phyloP scores from a whole-genome alignment of 176 grass and related monocot species.

The Aegilops speltoides region DNA sequence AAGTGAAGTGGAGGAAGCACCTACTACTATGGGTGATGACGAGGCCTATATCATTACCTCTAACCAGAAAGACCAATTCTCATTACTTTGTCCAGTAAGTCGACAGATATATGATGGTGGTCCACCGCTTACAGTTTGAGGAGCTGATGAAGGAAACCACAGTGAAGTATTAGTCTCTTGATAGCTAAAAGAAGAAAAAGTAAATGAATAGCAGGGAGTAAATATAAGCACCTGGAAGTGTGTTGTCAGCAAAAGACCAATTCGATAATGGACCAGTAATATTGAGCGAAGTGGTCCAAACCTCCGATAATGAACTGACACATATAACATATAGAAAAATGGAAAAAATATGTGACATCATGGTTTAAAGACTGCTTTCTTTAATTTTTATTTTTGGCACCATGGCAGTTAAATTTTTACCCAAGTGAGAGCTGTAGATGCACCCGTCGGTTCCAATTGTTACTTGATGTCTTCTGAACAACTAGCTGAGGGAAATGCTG shows the following conservation, averaged over 20 bases:
- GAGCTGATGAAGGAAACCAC: constrained; percentile 40
- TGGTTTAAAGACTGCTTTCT: neutral
- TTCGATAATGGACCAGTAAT: constrained; percentile 91
- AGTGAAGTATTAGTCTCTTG: constrained; percentile 11
- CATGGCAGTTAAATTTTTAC: constrained; percentile 42
- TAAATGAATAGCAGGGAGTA: constrained; percentile 8
- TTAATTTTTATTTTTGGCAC: constrained; percentile 1
- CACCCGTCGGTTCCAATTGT: constrained; percentile 57
- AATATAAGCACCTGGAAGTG: constrained; percentile 59
- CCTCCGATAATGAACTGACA: constrained; percentile 80
- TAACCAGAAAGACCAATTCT: constrained; percentile 95
- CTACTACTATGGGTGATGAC: neutral
- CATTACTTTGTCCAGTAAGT: constrained; percentile 71
- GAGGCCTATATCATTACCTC: constrained; percentile 63
- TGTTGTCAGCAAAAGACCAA: constrained; percentile 92
- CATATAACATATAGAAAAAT: constrained; percentile 15
- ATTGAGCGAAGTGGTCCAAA: constrained; percentile 79
- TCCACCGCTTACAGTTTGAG: constrained; percentile 70
- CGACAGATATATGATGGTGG: constrained; percentile 89
- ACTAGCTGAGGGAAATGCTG: constrained; percentile 57
- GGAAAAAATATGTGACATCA: constrained; percentile 2
- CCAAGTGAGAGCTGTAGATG: constrained; percentile 82
- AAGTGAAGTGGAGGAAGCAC: constrained; percentile 1
- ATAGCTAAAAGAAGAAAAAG: constrained; percentile 12
- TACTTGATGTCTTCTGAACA: constrained; percentile 41